Evolutionary conservation across 169 alveolate genomes (phyloP), one percentile per base, ranked within the genome.

Genomic region (Plasmodium blacklocki): DNA sequence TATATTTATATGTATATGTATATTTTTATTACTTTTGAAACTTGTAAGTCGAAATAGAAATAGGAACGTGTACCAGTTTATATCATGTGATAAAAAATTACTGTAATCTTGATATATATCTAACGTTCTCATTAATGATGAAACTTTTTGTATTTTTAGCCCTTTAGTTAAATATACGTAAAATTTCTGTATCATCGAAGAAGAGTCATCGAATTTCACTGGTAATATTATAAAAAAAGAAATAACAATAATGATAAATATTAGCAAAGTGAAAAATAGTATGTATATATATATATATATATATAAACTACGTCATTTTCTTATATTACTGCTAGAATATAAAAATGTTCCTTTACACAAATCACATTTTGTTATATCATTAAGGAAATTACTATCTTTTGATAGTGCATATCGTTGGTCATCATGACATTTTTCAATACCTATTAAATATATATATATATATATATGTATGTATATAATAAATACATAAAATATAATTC

Each of bases 21-120:
- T n/a, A n/a, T n/a, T n/a, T 26, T 3, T 26, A 2, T 76, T 76
- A 76, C 88, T 29, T 18, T 76, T 50, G 8, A 32, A 76, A 23
- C 71, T 23, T 4, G 76, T 64, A 43, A 76, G 75, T 18, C 88
- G 47, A 11, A 76, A 39, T 29, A 76, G n/a, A 39, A 76, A 21
- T 15, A 76, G 29, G 66, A 76, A 76, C 14, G 76, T 76, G 45
- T 76, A 76, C 88, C 88, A 76, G 14, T 76, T 50, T 4, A 76
- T 15, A 58, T 76, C 88, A 68, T 64, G 63, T 64, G 88, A 18
- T 26, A 76, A 64, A 26, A 76, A 63, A 26, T 76, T 76, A 29
- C 66, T 29, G 32, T 76, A 76, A 11, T 76, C 88, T 12, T 76
- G 76, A 64, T 76, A 76, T 26, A 76, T 21, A 15, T 58, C 52